Evolutionary conservation across 75 land plant genomes (phyloP), one percentile per base, ranked within the genome.

Genomic region (Cunninghamia lanceolata): DNA sequence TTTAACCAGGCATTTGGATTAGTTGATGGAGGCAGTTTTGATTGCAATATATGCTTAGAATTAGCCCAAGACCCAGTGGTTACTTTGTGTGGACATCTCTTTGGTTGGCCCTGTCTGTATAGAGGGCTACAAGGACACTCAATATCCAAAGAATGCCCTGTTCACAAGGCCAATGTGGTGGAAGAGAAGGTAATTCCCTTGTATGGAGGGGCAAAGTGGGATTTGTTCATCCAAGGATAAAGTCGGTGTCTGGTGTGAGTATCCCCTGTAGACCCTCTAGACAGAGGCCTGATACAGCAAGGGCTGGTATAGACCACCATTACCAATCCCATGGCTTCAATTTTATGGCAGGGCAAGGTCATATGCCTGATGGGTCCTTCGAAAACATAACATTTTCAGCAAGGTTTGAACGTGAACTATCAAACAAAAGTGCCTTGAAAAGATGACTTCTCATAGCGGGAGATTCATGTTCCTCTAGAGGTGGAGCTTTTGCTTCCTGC

Each of bases 11-110:
- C 36, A 3, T 50, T 34, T n/a, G 83, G 15, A 35, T 39, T 68
- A 79, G 19, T 56, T 36, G 86, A 19, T 38, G 46, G 46, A 46
- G 89, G 84, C 32, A 53, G 92, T 70, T 93, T 95, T 68, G 97
- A 95, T 66, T 96, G 99, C 88, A 96, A 95, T 89, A 96, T 96
- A 17, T 96, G 99, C 89, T 87, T 96, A n/a, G 97, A 96, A 86
- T 85, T 88, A 21, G 94, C 95, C 10, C 87, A 86, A 25, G 97
- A 96, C 34, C 99, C 99, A 2, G 93, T 96, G 73, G 96, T 96
- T 39, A 96, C 99, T 19, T 89, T 94, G 1, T 96, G 99, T 83
- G 99, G 99, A 47, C 99, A 96, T 86, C 91, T 96, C 86, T 96
- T 93, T 85, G 95, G 99, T 89, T 96, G 97, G 99, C 94, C 99